Evolutionary conservation across 495 filamentous ascomycete species (phyloP), one percentile per base, ranked within the genome.

Genomic region (Penicillium riverlandense): DNA sequence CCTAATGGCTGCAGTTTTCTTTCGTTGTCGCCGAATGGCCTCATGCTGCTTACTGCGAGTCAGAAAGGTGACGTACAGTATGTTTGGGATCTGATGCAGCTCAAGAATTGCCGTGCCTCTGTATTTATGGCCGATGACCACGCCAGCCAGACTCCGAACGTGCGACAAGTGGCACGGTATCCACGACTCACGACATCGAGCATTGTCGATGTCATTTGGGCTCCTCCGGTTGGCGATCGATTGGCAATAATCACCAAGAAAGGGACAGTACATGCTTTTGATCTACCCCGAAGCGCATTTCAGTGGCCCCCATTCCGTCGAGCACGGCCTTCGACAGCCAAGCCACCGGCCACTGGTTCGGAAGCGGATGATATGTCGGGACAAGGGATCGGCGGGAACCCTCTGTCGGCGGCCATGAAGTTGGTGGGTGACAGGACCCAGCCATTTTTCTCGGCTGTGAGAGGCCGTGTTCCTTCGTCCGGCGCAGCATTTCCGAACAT

Each of bases 261-360:
- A 50, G 88, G 91, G n/a, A 98, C 92, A 2, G 82, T 96, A 5
- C 92, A 98, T 63, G 78, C 95, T 16, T 82, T 92, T 52, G 86
- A 95, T 52, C 67, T 96, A 37, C 86, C 88, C n/a, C 66, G 79
- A 22, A 84, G 78, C 40, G 87, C 89, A 4, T 90, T 88, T 45
- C 80, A 85, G 35, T 96, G 90, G 91, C 90, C 90, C 29, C 90
- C 90, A 35, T 81, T 83, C 43, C 86, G 85, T 37, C 82, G 85
- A 41, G 66, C 65, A 28, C 72, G 67, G 12, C 54, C 70, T 13
- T 58, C 69, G 14, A 64, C 72, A n/a, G 57, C 53, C 22, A 69
- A 67, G 35, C 60, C 52, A 29, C 64, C 35, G 32, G 58, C 41
- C 13, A 45, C 27, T 30, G 61, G 58, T 38, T 35, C 63, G 58